phyloP scores from a whole-genome alignment of 768 basidiomycete genomes.

The Pleurotus tuoliensis region DNA sequence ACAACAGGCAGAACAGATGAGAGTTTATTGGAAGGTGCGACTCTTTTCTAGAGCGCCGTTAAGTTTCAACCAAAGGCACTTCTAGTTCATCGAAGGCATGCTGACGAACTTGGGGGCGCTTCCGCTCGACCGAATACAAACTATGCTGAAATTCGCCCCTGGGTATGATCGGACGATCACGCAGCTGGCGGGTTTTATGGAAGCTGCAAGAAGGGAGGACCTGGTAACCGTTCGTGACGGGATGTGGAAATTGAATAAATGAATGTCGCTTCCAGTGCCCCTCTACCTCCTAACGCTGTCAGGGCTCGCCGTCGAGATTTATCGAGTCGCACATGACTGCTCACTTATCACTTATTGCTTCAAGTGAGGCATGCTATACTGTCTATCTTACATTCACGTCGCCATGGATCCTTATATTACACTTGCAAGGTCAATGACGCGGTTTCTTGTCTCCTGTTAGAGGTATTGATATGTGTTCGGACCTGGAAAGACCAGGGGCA shows the following conservation, averaged over 20 bases:
- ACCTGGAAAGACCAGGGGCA: not conserved
- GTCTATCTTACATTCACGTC: too few species aligned
- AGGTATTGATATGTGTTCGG: not conserved
- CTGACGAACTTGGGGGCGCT: constrained; percentile 81
- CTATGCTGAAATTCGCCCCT: constrained; percentile 81
- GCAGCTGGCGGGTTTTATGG: constrained; percentile 77
- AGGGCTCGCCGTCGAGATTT: not conserved
- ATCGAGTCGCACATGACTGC: too few species aligned
- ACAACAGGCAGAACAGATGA: constrained; percentile 83
- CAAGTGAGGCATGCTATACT: too few species aligned
- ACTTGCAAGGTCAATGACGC: too few species aligned
- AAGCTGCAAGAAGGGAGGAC: constrained; percentile 75
- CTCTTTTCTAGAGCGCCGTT: not conserved
- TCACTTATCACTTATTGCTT: too few species aligned
- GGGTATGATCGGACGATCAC: constrained; percentile 79
- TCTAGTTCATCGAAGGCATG: constrained; percentile 86
- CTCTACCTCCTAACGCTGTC: not conserved
- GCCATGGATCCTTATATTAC: too few species aligned
- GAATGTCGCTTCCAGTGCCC: constrained; percentile 12
- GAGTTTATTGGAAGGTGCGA: constrained; percentile 81
- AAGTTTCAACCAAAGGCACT: not conserved
- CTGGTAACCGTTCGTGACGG: constrained; percentile 68
- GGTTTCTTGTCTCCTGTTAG: too few species aligned
- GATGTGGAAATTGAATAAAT: constrained; percentile 53
- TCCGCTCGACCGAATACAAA: constrained; percentile 79